phyloP scores from a whole-genome alignment of 257 asterid species.

The Datura wrightii region DNA sequence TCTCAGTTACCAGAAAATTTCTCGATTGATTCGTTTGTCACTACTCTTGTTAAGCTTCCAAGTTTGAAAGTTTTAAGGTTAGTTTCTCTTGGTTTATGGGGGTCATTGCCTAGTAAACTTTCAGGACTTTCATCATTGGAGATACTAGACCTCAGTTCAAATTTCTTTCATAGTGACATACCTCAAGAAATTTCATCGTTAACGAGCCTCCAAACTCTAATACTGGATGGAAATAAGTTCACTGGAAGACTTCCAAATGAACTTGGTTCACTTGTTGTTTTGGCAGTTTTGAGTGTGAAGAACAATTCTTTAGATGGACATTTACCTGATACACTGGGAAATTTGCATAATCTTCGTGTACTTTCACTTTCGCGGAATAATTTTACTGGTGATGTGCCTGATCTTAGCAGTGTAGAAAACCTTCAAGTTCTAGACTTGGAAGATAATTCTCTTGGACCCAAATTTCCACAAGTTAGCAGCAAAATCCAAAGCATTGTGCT shows the following conservation, averaged over 20 bases:
- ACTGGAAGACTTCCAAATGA: conserved; percentile 59
- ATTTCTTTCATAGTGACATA: conserved; percentile 64
- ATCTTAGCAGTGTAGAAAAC: conserved; percentile 60
- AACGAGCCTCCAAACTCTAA: conserved; percentile 67
- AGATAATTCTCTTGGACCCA: conserved; percentile 72
- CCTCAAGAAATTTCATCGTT: conserved; percentile 58
- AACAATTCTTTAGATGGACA: conserved; percentile 65
- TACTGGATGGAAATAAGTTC: conserved; percentile 71
- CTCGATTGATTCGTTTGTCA: conserved; percentile 66
- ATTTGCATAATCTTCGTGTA: conserved; percentile 63
- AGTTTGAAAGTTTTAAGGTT: conserved; percentile 74
- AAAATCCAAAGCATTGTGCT: conserved; percentile 61
- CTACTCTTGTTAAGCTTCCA: conserved; percentile 58
- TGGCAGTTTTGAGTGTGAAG: conserved; percentile 70
- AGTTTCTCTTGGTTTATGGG: conserved; percentile 88
- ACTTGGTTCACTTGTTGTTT: conserved; percentile 56
- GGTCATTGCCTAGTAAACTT: conserved; percentile 59
- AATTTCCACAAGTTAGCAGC: conserved; percentile 59
- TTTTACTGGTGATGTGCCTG: conserved; percentile 80
- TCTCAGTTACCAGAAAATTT: conserved; percentile 56
- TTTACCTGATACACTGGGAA: conserved; percentile 59
- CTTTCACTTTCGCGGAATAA: conserved; percentile 68
- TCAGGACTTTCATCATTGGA: conserved; percentile 64
- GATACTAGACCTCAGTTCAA: conserved; percentile 75
- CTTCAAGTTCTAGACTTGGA: conserved; percentile 77